These are phyloP conservation scores for Dactylonectria estremocensis DNA, from an alignment of 2,329 filamentous ascomycete species.

Conservation along the genomic window DNA sequence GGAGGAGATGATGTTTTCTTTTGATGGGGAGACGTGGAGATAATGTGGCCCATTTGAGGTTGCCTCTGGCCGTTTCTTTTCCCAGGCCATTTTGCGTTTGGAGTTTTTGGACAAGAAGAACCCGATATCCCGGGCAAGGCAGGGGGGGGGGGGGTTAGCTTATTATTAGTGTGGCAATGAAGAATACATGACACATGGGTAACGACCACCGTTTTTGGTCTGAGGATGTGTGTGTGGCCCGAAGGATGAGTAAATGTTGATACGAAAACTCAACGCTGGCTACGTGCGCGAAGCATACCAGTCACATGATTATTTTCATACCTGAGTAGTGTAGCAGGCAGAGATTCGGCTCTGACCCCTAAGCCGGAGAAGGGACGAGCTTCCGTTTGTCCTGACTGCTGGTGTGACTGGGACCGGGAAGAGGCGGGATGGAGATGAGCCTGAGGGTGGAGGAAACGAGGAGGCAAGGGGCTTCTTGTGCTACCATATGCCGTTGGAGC, in stretches of 20 bases:
- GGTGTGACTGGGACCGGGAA: neutral
- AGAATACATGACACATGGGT: neutral
- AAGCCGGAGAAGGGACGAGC: slow-evolving; percentile 20
- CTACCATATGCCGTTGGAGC: neutral
- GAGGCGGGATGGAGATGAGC: neutral
- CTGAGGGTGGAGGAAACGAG: neutral
- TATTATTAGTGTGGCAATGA: neutral
- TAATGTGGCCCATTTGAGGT: slow-evolving; percentile 8
- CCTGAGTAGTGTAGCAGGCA: slow-evolving; percentile 3
- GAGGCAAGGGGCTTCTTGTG: neutral
- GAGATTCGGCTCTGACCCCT: slow-evolving; percentile 24
- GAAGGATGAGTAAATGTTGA: neutral
- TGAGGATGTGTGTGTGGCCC: neutral
- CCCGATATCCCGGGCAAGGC: neutral
- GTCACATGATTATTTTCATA: neutral
- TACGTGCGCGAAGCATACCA: slow-evolving; percentile 4
- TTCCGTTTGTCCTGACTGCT: neutral
- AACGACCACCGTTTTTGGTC: neutral
- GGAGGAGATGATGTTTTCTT: neutral
- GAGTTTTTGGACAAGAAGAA: slow-evolving; percentile 1
- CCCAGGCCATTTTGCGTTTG: neutral
- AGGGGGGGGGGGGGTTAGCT: neutral
- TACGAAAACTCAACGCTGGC: slow-evolving; percentile 11
- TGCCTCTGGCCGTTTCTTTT: neutral
- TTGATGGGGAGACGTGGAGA: slow-evolving; percentile 2